Evolutionary conservation across 345 rosid genomes (phyloP).

Genomic region (Citrus unshiu): DNA sequence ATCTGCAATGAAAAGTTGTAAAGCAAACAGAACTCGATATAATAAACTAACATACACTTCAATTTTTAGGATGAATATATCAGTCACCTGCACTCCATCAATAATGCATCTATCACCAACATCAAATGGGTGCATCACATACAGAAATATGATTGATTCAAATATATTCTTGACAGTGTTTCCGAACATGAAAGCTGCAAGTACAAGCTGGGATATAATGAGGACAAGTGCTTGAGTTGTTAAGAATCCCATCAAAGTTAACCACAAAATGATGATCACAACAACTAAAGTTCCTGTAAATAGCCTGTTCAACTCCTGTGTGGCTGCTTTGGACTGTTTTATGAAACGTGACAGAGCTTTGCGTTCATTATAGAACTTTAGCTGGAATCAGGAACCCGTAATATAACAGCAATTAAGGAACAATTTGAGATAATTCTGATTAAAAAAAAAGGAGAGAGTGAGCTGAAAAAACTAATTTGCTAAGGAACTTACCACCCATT

Average conservation of each 20-base stretch:
- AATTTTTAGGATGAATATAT: not conserved
- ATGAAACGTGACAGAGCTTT: constrained; percentile 52
- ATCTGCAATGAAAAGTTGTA: constrained; percentile 36
- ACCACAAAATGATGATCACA: constrained; percentile 41
- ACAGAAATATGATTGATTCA: constrained; percentile 72
- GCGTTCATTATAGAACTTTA: constrained; percentile 52
- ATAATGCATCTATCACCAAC: constrained; percentile 78
- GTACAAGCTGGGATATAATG: constrained; percentile 53
- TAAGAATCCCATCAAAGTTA: constrained; percentile 52
- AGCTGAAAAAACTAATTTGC: too few relatives aligned
- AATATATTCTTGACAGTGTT: constrained; percentile 54
- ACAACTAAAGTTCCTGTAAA: constrained; percentile 32
- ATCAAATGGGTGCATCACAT: constrained; percentile 77
- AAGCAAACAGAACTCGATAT: not conserved
- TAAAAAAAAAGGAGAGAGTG: too few relatives aligned
- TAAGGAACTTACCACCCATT: constrained; percentile 52
- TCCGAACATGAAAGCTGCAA: constrained; percentile 50
- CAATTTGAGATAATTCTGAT: too few relatives aligned
- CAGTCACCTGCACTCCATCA: constrained; percentile 65
- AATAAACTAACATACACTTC: not conserved
- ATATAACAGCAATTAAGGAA: too few relatives aligned
- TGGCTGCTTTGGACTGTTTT: constrained; percentile 60
- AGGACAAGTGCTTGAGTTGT: constrained; percentile 47
- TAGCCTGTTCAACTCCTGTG: constrained; percentile 60
- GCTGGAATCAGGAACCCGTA: constrained; percentile 27